These are phyloP conservation scores for Mucuna pruriens DNA, from an alignment of 306 rosid genomes.

Conservation along the genomic window DNA sequence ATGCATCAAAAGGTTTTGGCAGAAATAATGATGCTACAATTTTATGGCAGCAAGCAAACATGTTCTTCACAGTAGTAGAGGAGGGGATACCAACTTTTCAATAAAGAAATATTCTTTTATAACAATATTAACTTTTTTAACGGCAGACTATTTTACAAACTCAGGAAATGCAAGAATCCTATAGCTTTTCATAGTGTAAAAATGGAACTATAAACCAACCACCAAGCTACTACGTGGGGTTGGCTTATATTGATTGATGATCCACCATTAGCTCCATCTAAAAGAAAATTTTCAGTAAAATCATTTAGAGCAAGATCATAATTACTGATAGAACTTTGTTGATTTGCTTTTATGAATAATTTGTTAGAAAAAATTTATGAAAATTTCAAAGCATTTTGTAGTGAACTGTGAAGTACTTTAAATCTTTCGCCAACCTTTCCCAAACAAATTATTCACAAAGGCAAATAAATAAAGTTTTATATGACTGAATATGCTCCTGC, in stretches of 20 bases:
- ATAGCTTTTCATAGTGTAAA: not conserved
- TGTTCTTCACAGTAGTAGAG: conserved; percentile 1
- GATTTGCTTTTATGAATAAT: conserved; percentile 12
- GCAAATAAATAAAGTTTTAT: not conserved
- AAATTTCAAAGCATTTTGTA: not conserved
- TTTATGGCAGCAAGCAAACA: conserved; percentile 3
- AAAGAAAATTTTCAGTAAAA: conserved; percentile 18
- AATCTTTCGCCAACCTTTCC: not conserved
- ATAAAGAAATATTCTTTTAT: not conserved
- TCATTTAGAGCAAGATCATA: conserved; percentile 13
- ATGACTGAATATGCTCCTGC: conserved; percentile 13
- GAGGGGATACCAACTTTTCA: not conserved
- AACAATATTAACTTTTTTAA: not conserved
- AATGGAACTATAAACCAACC: not conserved
- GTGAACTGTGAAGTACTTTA: conserved; percentile 18
- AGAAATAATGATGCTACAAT: not conserved
- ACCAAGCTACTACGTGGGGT: not conserved
- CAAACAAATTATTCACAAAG: conserved; percentile 26
- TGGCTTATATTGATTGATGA: not conserved
- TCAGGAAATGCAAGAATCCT: conserved; percentile 12
- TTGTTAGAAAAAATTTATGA: not conserved
- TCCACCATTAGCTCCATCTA: conserved; percentile 6
- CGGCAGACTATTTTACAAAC: conserved; percentile 10
- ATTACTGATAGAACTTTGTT: conserved; percentile 6
- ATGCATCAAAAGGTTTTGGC: conserved; percentile 22